Conservation (phyloP, 176 grass and related monocot genomes). For the Thalia dealbata region DNA sequence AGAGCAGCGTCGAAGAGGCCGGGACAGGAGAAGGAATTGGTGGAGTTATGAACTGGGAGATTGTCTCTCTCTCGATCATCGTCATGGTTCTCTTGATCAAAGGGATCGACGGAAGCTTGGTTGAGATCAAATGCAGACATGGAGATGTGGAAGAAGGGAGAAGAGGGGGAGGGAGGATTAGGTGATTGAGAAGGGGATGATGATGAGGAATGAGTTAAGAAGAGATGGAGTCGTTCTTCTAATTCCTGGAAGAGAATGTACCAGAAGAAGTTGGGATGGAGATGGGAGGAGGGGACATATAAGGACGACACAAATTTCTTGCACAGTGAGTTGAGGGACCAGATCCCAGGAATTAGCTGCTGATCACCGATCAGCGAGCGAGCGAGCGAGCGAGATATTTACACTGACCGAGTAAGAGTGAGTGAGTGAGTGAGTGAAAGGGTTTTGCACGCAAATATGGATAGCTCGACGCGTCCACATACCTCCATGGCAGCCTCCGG, state of each 20-base stretch:
- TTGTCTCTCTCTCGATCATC: not conserved
- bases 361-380: no score
- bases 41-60: not conserved
- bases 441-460: no score
- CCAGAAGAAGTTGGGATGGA: not conserved
- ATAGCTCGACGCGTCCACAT: no score
- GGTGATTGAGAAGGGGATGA: not conserved
- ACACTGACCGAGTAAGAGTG: no score
- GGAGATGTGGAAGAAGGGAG: not conserved
- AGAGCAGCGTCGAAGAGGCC: not conserved
- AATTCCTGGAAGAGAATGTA: not conserved
- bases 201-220: not conserved
- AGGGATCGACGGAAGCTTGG: not conserved
- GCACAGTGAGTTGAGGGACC: not conserved
- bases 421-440: no score
- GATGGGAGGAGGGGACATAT: not conserved
- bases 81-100: not conserved
- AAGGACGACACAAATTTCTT: not conserved
- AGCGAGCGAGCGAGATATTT: no score
- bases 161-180: not conserved
- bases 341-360: not conserved
- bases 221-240: not conserved
- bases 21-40: not conserved
- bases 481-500: no score
- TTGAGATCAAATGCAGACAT: slow-evolving; percentile 9